Evolutionary conservation across 768 basidiomycete species (phyloP), one percentile per base, ranked within the genome.

Genomic region (Trametes maxima): DNA sequence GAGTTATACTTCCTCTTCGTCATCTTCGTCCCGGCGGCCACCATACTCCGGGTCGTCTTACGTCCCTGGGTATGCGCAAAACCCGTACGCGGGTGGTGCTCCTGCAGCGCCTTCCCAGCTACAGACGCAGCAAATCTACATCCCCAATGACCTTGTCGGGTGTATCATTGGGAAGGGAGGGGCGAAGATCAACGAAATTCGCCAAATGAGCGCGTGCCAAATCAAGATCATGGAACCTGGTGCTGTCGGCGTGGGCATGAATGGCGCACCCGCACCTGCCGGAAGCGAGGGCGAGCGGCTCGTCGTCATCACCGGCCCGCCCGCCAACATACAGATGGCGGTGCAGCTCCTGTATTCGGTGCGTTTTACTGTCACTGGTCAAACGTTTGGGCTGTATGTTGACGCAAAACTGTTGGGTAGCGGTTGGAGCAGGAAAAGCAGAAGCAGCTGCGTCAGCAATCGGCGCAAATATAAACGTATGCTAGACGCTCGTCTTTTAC

Each of bases 221-320:
- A 98, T 99, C 75, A 94, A 97, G 77, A 98, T 99, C 55, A 97
- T 96, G 89, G 97, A 99, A 68, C 95, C 96, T 36, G 95, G 94
- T 51, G 92, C 92, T 12, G 81, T 81, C 7, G 86, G 85, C 25
- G 82, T 84, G 3, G 85, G 86, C 17, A 74, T 85, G 69, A 86
- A 87, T 58, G 90, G 89, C 16, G 86, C 84, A 19, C 86, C 90
- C 24, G 86, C 85, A 16, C 86, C 90, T 24, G 82, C 88, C 2
- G 89, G 88, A 36, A 85, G 86, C 35, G 92, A 95, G 69, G 90
- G 91, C 46, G 95, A 98, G 75, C 78, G 96, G 68, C 73, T 99
- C 72, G 96, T 99, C 7, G 95, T 95, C 51, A 98, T 99, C 69
- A 97, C 95, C 19, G 97, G 97, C n/a, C 88, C 89, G 70, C 94